Conservation (phyloP, 2,329 filamentous ascomycete species). For the Gremmenia infestans region DNA sequence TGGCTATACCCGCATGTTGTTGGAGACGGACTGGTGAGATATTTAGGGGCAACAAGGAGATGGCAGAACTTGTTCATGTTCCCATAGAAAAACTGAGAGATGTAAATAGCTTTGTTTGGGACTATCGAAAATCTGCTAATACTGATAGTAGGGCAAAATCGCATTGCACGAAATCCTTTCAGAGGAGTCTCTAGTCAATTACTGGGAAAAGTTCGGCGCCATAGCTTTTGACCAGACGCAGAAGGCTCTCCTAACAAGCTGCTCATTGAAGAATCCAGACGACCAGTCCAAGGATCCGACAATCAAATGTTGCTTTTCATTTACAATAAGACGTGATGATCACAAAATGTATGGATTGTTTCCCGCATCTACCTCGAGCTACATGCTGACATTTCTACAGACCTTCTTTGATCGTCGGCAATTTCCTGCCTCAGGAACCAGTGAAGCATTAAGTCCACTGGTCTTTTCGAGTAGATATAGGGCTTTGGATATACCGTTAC, state of each 20-base stretch:
- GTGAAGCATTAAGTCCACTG: conserved; percentile 36
- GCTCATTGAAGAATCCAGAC: conserved; percentile 79
- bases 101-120: conserved; percentile 51
- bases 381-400: conserved; percentile 41
- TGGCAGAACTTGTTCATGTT: conserved; percentile 93
- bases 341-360: conserved; percentile 78
- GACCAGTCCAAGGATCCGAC: conserved; percentile 63
- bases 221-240: conserved; percentile 94
- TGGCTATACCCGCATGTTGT: conserved; percentile 96
- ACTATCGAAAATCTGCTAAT: conserved; percentile 5
- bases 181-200: conserved; percentile 90
- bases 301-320: conserved; percentile 94
- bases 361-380: not conserved
- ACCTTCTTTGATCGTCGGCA: conserved; percentile 90
- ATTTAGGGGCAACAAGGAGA: conserved; percentile 95
- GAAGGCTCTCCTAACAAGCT: conserved; percentile 92
- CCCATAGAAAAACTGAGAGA: conserved; percentile 87
- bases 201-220: conserved; percentile 98
- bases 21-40: conserved; percentile 97
- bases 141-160: conserved; percentile 68
- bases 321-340: conserved; percentile 89
- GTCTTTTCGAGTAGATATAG: conserved; percentile 19
- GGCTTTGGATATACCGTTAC: conserved; percentile 7
- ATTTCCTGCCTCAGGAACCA: conserved; percentile 85
- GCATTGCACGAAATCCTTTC: conserved; percentile 93